Conservation (phyloP, 805 yeast genomes). For the Barnettozyma californica region DNA sequence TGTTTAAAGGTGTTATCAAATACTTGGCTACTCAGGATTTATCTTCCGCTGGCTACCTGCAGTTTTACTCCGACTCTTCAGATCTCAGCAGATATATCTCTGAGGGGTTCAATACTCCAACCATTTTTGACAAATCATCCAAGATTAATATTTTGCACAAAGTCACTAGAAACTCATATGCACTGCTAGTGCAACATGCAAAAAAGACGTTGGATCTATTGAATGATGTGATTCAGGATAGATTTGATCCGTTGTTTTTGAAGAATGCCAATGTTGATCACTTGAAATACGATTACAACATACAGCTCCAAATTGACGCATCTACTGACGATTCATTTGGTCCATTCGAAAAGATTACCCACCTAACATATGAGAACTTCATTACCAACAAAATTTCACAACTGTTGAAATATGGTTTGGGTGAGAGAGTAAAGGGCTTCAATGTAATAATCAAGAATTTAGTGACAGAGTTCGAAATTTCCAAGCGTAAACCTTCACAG, state of each 20-base stretch:
- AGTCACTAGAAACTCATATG: slow-evolving; percentile 66
- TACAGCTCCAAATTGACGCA: slow-evolving; percentile 42
- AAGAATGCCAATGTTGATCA: slow-evolving; percentile 47
- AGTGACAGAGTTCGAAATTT: slow-evolving; percentile 26
- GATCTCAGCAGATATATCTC: slow-evolving; percentile 37
- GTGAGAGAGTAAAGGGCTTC: slow-evolving; percentile 35
- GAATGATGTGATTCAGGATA: slow-evolving; percentile 75
- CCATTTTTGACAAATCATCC: slow-evolving; percentile 69
- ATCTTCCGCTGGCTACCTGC: slow-evolving; percentile 54
- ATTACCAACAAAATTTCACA: slow-evolving; percentile 55
- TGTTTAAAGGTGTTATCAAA: slow-evolving; percentile 82
- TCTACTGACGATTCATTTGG: slow-evolving; percentile 46
- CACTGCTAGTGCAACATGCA: slow-evolving; percentile 59
- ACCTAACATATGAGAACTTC: slow-evolving; percentile 62
- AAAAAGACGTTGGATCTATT: slow-evolving; percentile 59
- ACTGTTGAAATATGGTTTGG: slow-evolving; percentile 53
- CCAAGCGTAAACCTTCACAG: slow-evolving; percentile 48
- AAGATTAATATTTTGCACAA: slow-evolving; percentile 78
- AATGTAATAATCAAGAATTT: slow-evolving; percentile 28
- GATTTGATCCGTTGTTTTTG: slow-evolving; percentile 75
- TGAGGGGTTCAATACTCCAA: slow-evolving; percentile 67
- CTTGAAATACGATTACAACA: slow-evolving; percentile 59
- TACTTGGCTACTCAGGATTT: slow-evolving; percentile 80
- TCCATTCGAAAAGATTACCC: slow-evolving; percentile 66
- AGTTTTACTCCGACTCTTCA: slow-evolving; percentile 48